Evolutionary conservation across 305 asterid genomes (phyloP), one percentile per base, ranked within the genome.

Genomic region (Fraxinus nigra): DNA sequence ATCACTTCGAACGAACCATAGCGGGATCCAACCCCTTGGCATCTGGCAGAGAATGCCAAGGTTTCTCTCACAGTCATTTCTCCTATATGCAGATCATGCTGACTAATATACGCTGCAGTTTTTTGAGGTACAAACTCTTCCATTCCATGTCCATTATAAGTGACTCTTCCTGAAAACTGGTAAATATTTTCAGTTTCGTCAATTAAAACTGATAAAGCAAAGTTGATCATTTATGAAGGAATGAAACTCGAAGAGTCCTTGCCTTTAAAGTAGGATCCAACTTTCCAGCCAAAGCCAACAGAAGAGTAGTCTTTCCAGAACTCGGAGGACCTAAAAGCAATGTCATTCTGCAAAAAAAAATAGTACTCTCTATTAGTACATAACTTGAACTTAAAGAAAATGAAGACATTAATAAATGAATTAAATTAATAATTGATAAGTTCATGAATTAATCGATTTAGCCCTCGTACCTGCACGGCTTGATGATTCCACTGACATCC

Each of bases 11-110:
- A 87, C 97, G 73, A 79, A 94, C 98, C 97, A 76, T 92, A 92
- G 43, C 93, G 89, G 14, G 94, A 85, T 75, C 98, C 98, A 59
- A 91, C 97, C 0, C 98, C 98, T 77, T 92, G 98, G 87, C 96
- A 93, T 87, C 98, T 86, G 3, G 97, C 97, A 0, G 98, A 92
- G 78, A 93, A 93, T 7, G 92, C 95, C 20, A 94, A 78, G 35
- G 98, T 94, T 83, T 94, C 98, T 87, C 90, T 89, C 1, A 93
- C 98, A 0, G 98, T 94, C 98, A 94, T 84, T 79, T 94, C 98
- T 79, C 96, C 97, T 26, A 90, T 87, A 76, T 94, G 98, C 33
- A 89, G 76, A 87, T 92, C 96, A 20, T 88, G 85, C 59, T 95
- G 98, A 59, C 98, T 95, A 38, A 92, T 91, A 34, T 93, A 95